Base-by-base conservation (phyloP, 2,329 filamentous ascomycete species). In the Nannizzia gypsea region DNA sequence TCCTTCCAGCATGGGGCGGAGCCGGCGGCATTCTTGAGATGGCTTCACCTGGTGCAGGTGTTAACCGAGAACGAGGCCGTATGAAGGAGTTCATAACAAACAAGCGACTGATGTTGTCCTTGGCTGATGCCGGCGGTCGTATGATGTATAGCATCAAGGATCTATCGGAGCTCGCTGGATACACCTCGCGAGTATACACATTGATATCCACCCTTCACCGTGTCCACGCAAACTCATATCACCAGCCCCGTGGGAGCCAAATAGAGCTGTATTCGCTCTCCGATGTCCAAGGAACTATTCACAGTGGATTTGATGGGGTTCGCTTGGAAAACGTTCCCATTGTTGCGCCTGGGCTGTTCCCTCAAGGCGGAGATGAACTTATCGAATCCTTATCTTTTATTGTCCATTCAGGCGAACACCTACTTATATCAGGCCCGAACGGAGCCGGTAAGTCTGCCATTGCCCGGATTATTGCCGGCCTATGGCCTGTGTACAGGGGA, bases 71-170 rank as follows among this genome's bases (percentile, higher is more conserved):
- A 72, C 83, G 88, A 54, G 85, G 86, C 60, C 89, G 95, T 44
- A 99, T 97, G 89, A 93, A 95, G 76, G 90, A 95, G 36, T 99
- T 99, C 74, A 96, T 99, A 74, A 99, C 93, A 11, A 99, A 99
- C 77, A 97, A 99, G 74, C 85, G 93, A 3, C 85, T 99, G 42
- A 97, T 99, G 93, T 82, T 99, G 34, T 97, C 92, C 15, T 82
- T 99, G 40, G 93, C 93, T 8, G 93, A 99, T 73, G 93, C 93
- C 1, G 93, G 93, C 61, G 92, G 92, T 26, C 83, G 93, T 54
- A 96, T 99, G 90, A 99, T 99, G 93, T 99, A 99, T 78, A 93
- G 89, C 63, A 95, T 99, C 78, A 99, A 99, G 75, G 95, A 99
- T 69, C 83, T 99, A 38, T 91, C 91, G 1, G 93, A 99, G 71